phyloP scores from a whole-genome alignment of 2,329 filamentous ascomycete species.

The Trichophyton verrucosum region DNA sequence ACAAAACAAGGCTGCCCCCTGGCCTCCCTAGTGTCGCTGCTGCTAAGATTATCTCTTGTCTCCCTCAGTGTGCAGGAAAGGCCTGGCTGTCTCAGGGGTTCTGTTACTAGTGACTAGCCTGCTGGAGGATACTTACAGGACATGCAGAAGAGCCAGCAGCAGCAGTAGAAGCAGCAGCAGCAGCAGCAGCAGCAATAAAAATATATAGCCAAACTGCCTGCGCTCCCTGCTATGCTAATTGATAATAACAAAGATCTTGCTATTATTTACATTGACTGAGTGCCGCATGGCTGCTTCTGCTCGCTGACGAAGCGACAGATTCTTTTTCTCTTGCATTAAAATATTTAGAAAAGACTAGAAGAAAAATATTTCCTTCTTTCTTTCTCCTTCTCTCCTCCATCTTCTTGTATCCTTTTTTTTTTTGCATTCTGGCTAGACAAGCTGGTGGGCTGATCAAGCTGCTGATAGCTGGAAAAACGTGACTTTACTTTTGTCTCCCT shows the following conservation, averaged over 20 bases:
- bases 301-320: conserved; percentile 1
- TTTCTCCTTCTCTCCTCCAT: not conserved
- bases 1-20: conserved; percentile 1
- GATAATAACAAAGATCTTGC: not conserved
- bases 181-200: too few species aligned
- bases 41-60: not conserved
- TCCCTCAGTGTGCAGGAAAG: not conserved
- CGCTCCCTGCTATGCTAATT: not conserved
- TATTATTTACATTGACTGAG: not conserved
- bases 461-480: not conserved
- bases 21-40: not conserved
- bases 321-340: not conserved
- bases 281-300: not conserved
- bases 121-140: too few species aligned
- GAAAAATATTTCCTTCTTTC: not conserved
- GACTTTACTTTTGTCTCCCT: not conserved
- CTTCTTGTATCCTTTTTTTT: not conserved
- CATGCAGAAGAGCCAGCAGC: too few species aligned
- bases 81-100: not conserved
- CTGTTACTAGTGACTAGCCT: too few species aligned
- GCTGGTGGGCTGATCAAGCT: not conserved
- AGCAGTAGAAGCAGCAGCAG: too few species aligned
- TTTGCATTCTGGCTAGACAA: not conserved
- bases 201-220: too few species aligned
- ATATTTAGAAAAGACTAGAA: not conserved